Percentiles rank a stretch among this genome's conserved stretches.
Evolutionary conservation across 2,329 filamentous ascomycete species (phyloP).

Genomic region (Paracoccidioides lutzii): DNA sequence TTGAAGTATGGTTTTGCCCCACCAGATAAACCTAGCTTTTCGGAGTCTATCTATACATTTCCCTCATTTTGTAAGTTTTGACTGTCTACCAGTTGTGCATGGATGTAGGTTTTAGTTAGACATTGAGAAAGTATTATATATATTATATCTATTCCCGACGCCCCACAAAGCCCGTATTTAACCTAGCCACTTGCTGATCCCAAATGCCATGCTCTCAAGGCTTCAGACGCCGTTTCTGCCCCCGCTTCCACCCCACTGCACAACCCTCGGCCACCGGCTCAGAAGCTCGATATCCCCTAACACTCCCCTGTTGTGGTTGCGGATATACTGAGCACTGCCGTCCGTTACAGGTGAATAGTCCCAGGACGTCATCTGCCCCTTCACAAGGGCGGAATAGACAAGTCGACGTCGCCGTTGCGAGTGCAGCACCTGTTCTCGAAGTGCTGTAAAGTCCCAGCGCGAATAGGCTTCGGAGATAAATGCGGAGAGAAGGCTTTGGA

Average conservation of each 20-base stretch:
- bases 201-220: neutral
- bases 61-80: neutral
- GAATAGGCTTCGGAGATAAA: conserved; percentile 61
- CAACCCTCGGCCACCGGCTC: conserved; percentile 29
- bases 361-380: conserved; percentile 69
- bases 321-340: conserved; percentile 56
- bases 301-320: conserved; percentile 36
- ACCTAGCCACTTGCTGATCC: neutral
- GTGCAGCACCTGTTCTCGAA: conserved; percentile 59
- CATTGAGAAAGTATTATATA: too few relatives aligned
- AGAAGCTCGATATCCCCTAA: conserved; percentile 31
- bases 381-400: conserved; percentile 65
- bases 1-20: neutral
- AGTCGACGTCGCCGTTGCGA: conserved; percentile 69
- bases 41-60: neutral
- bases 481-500: conserved; percentile 41
- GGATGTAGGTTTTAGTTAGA: too few relatives aligned
- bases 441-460: conserved; percentile 70
- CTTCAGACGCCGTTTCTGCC: conserved; percentile 6
- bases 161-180: neutral
- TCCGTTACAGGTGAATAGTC: conserved; percentile 59
- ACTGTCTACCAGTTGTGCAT: too few relatives aligned
- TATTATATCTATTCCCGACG: too few relatives aligned
- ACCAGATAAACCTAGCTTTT: neutral
- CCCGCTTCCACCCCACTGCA: conserved; percentile 2